Base-by-base conservation (phyloP, 2,329 filamentous ascomycete species). In the Diaporthe longicolla region DNA sequence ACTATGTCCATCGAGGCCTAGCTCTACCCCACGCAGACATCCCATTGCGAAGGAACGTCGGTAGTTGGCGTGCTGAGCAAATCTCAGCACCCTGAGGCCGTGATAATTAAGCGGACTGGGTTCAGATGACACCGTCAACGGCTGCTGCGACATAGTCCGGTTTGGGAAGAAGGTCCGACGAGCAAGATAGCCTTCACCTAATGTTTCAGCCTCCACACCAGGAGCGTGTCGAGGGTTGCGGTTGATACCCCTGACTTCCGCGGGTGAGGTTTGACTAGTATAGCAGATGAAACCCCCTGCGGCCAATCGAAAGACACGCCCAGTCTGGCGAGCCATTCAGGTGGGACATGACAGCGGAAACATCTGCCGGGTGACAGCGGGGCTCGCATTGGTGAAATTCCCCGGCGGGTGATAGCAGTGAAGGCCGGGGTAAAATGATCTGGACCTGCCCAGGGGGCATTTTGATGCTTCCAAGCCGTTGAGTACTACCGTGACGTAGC, bases 161-260 rank as follows among this genome's bases (percentile, higher is more conserved):
- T 68, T 68, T 68, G 45, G 63, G 63, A 68, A 54, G 48, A 68
- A 54, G 48, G 48, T 26, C 63, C 48, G 63, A 54, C 48, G 48
- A 68, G 63, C 63, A 68, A 68, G 63, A 68, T 68, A 54, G 19
- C 48, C 48, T 68, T 68, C 48, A 68, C 48, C 63, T 68, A 68
- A 68, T 68, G 63, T 68, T 68, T 68, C 63, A 68, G 63, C 63
- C 63, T 68, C 48, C 21, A 68, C 48, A 54, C 48, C 63, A 68
- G 45, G 35, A 13, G 13, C 48, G 48, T 54, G 63, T 54, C 48
- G 63, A 68, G 63, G 63, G 63, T 54, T 68, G 48, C 48, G 45
- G 63, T 11, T 54, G 48, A 17, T 17, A 40, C 63, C 48, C 63
- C 63, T 40, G 48, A 11, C 63, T 24, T 26, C 15, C 45, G 21